These are phyloP conservation scores for Emergomyces pasteurianus DNA, from an alignment of 2,329 filamentous ascomycete species.

Conservation along the genomic window DNA sequence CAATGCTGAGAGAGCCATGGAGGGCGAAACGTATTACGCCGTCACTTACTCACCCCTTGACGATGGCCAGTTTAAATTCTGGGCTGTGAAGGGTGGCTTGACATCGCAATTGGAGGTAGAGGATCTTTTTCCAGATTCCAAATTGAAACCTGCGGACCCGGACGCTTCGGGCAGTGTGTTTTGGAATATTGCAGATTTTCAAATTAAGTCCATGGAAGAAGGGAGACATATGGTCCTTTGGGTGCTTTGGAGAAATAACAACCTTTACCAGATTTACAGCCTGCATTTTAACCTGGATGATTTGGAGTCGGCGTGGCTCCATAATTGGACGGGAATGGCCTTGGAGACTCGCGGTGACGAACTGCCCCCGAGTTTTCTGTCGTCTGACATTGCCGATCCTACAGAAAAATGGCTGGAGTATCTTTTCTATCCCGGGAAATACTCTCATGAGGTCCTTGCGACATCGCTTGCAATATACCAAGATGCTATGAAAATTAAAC, in stretches of 20 bases:
- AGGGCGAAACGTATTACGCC: constrained; percentile 46
- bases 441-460: constrained; percentile 67
- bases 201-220: constrained; percentile 43
- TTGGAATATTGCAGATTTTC: constrained; percentile 71
- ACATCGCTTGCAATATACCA: constrained; percentile 74
- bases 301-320: constrained; percentile 49
- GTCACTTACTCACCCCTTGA: constrained; percentile 83
- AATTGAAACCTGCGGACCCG: constrained; percentile 53
- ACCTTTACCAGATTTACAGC: constrained; percentile 61
- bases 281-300: constrained; percentile 61
- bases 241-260: constrained; percentile 77
- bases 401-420: constrained; percentile 79
- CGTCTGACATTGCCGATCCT: constrained; percentile 55
- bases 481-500: constrained; percentile 41
- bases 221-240: constrained; percentile 53
- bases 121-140: constrained; percentile 55
- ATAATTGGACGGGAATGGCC: constrained; percentile 58
- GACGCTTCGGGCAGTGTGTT: constrained; percentile 56
- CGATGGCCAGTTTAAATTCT: constrained; percentile 88
- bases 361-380: constrained; percentile 45
- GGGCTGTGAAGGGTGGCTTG: constrained; percentile 57
- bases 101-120: constrained; percentile 48
- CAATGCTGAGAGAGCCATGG: constrained; percentile 39
- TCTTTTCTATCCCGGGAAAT: constrained; percentile 72
- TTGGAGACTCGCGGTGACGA: constrained; percentile 45